phyloP scores from a whole-genome alignment of 352 stramenopile genomes.

The Globisporangium carolinianum region DNA sequence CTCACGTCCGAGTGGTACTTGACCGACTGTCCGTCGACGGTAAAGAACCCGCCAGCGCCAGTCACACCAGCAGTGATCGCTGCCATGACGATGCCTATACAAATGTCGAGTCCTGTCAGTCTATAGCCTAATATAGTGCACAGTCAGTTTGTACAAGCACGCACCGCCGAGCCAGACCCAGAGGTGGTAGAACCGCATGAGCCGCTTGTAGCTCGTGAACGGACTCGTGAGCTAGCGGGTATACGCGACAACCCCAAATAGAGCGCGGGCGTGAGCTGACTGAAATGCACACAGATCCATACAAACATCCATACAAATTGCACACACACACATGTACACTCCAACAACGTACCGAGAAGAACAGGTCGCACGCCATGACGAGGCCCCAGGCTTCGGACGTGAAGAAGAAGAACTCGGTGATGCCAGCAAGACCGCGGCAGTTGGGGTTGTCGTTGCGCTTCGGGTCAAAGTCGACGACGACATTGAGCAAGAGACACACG shows the following conservation, averaged over 20 bases:
- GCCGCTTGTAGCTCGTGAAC: conserved; percentile 86
- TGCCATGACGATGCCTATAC: conserved; percentile 61
- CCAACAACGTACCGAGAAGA: conserved; percentile 45
- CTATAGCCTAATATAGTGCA: not conserved
- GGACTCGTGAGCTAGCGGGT: conserved; percentile 60
- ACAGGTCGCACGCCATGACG: conserved; percentile 85
- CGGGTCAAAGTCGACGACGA: conserved; percentile 72
- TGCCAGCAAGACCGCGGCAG: conserved; percentile 66
- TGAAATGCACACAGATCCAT: not conserved
- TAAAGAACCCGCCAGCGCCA: conserved; percentile 78
- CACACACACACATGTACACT: not conserved
- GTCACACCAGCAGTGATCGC: conserved; percentile 63
- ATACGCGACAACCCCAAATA: not conserved
- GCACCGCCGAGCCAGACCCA: conserved; percentile 74
- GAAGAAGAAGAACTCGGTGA: conserved; percentile 89
- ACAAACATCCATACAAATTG: not conserved
- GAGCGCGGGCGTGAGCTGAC: not conserved
- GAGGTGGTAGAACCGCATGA: conserved; percentile 86
- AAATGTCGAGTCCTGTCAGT: not conserved
- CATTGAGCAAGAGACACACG: conserved; percentile 77
- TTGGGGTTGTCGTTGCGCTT: conserved; percentile 29
- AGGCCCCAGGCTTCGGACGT: conserved; percentile 81
- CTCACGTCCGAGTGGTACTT: conserved; percentile 63
- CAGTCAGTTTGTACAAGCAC: not conserved
- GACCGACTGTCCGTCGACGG: conserved; percentile 76